These are phyloP conservation scores for Neckera pumila DNA, from an alignment of 225 moss, liverwort and hornwort species.

Conservation along the genomic window DNA sequence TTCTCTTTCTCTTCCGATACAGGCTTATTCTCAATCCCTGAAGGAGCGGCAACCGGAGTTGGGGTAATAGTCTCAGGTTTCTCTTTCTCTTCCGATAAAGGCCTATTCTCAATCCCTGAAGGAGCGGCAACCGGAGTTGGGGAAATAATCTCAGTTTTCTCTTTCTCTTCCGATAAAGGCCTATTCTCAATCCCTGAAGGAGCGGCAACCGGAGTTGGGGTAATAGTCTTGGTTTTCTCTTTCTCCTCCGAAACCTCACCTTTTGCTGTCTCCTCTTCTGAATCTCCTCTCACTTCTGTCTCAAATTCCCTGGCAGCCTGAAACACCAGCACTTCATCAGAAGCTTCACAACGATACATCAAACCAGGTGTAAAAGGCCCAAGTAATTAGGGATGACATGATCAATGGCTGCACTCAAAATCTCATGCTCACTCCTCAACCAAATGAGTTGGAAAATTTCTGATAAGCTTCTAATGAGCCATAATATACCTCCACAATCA, in stretches of 20 bases:
- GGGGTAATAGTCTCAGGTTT: slow-evolving; percentile 15
- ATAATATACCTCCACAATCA: not conserved
- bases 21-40: slow-evolving; percentile 9
- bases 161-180: not conserved
- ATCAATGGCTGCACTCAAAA: not conserved
- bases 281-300: slow-evolving; percentile 32
- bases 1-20: not conserved
- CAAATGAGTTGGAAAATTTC: not conserved
- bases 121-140: slow-evolving; percentile 33
- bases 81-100: not conserved
- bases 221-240: slow-evolving; percentile 6
- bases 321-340: not conserved
- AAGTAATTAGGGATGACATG: not conserved
- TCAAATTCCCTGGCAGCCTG: slow-evolving; percentile 87
- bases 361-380: not conserved
- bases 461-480: not conserved
- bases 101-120: slow-evolving; percentile 8
- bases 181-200: slow-evolving; percentile 17
- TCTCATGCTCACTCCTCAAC: not conserved
- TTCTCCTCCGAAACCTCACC: not conserved
- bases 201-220: slow-evolving; percentile 31
- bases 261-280: not conserved
- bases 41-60: slow-evolving; percentile 28
- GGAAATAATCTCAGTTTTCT: slow-evolving; percentile 7
- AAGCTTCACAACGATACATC: not conserved